Percentiles rank a stretch among this genome's conserved stretches.
Evolutionary conservation across 2,329 filamentous ascomycete genomes (phyloP).

Genomic region (Penicillium sp.): DNA sequence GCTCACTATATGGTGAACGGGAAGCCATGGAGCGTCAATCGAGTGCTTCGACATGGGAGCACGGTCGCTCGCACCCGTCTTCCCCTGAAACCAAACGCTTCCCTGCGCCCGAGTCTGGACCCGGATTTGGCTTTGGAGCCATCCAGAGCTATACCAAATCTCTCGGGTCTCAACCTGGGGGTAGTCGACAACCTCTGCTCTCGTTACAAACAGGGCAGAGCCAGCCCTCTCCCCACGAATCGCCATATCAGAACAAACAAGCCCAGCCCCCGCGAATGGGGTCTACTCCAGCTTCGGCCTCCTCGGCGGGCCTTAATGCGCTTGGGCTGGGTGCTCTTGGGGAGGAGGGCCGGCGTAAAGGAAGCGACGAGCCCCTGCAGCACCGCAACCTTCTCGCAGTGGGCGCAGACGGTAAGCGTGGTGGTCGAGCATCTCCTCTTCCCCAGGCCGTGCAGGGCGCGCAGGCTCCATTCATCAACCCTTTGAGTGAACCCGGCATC

Average conservation of each 20-base stretch:
- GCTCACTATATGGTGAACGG: slow-evolving; percentile 32
- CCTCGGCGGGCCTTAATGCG: slow-evolving; percentile 26
- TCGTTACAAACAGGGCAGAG: slow-evolving; percentile 34
- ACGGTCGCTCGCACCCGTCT: slow-evolving; percentile 34
- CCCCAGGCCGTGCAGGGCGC: slow-evolving; percentile 92
- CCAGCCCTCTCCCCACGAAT: slow-evolving; percentile 33
- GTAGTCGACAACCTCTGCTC: slow-evolving; percentile 30
- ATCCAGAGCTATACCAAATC: slow-evolving; percentile 43
- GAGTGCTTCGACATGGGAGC: slow-evolving; percentile 33
- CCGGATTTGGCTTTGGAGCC: slow-evolving; percentile 38
- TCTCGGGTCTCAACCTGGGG: slow-evolving; percentile 37
- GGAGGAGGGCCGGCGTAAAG: slow-evolving; percentile 43
- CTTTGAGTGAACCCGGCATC: slow-evolving; percentile 77
- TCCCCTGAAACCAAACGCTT: slow-evolving; percentile 40
- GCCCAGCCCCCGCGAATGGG: slow-evolving; percentile 34
- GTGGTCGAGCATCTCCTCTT: slow-evolving; percentile 78
- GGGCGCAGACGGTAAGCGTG: slow-evolving; percentile 67
- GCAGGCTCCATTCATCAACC: slow-evolving; percentile 72
- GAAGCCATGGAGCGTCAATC: slow-evolving; percentile 30
- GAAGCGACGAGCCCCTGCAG: slow-evolving; percentile 54
- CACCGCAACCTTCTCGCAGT: slow-evolving; percentile 69
- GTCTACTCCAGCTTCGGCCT: slow-evolving; percentile 25
- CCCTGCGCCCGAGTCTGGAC: slow-evolving; percentile 27
- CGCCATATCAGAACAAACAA: slow-evolving; percentile 33
- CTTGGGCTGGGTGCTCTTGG: slow-evolving; percentile 24